Conservation (phyloP, 192 early-diverging fungal genomes). For the Backusella sp. region DNA sequence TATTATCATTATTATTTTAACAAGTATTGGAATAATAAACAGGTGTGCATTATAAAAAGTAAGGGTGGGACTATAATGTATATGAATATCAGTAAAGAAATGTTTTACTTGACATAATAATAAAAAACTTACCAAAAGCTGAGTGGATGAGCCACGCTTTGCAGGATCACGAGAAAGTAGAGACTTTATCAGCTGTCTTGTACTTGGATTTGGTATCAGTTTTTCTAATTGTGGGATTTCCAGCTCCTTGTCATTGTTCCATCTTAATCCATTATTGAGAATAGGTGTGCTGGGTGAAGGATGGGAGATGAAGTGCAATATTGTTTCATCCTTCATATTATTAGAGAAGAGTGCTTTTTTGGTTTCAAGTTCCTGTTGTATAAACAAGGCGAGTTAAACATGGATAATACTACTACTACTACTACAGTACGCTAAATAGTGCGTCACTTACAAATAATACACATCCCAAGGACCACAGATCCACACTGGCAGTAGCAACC, state of each 20-base stretch:
- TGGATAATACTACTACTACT: background rate
- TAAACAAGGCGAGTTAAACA: background rate
- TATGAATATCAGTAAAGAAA: background rate
- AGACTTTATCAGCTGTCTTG: constrained; percentile 39
- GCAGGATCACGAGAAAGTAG: constrained; percentile 41
- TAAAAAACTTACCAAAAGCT: constrained; percentile 36
- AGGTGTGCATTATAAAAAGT: background rate
- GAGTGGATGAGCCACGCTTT: constrained; percentile 38
- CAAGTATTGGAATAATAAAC: background rate
- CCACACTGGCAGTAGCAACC: constrained; percentile 45
- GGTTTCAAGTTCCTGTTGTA: constrained; percentile 42
- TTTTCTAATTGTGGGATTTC: constrained; percentile 45
- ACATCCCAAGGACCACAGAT: constrained; percentile 53
- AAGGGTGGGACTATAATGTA: background rate
- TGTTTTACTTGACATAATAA: background rate
- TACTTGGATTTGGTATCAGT: constrained; percentile 33
- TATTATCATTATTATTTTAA: background rate
- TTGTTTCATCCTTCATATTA: constrained; percentile 44
- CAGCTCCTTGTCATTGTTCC: constrained; percentile 39
- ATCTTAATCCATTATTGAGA: constrained; percentile 43
- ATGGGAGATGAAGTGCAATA: constrained; percentile 49
- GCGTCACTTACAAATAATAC: constrained; percentile 41
- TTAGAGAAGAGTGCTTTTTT: constrained; percentile 43
- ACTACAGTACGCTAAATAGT: background rate
- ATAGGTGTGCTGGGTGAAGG: constrained; percentile 45